phyloP scores from a whole-genome alignment of 1,284 basidiomycete species.

The Takashimella tepidaria region DNA sequence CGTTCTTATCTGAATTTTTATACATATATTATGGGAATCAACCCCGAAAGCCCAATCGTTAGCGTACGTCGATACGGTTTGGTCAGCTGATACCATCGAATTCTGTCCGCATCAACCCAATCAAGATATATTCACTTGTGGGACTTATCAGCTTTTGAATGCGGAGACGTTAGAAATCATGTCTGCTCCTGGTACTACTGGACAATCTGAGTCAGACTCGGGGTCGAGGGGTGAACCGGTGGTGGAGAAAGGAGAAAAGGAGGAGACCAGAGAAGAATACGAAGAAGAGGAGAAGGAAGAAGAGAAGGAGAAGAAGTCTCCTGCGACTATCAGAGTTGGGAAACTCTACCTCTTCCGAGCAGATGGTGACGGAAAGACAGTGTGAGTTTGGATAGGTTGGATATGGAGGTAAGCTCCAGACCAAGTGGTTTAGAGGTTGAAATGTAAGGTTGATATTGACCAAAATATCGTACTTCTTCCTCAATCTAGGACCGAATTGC shows the following conservation, averaged over 20 bases:
- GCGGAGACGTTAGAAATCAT: slow-evolving; percentile 16
- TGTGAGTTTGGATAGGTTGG: too few relatives aligned
- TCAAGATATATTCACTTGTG: slow-evolving; percentile 65
- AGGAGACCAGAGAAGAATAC: slow-evolving; percentile 1
- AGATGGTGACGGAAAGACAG: slow-evolving; percentile 2
- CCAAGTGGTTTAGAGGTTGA: too few relatives aligned
- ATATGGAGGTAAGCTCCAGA: too few relatives aligned
- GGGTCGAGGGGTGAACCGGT: slow-evolving; percentile 3
- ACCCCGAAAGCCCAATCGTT: slow-evolving; percentile 40
- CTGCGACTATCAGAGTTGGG: slow-evolving; percentile 52
- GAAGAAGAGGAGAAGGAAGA: slow-evolving; percentile 13
- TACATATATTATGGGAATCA: too few relatives aligned
- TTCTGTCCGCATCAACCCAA: slow-evolving; percentile 66
- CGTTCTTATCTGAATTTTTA: too few relatives aligned
- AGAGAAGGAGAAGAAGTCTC: slow-evolving; percentile 10
- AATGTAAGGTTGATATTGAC: too few relatives aligned
- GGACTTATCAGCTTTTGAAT: slow-evolving; percentile 72
- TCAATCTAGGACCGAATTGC: slow-evolving; percentile 58
- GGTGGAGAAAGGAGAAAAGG: background rate
- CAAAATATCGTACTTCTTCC: too few relatives aligned
- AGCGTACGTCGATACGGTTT: slow-evolving; percentile 59
- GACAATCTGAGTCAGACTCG: too few relatives aligned
- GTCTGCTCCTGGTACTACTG: background rate
- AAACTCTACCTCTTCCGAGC: slow-evolving; percentile 31
- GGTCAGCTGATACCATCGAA: slow-evolving; percentile 84